Evolutionary conservation across 1,139 yeast genomes (phyloP), one percentile per base, ranked within the genome.

Genomic region (Suhomyces bokatorum): DNA sequence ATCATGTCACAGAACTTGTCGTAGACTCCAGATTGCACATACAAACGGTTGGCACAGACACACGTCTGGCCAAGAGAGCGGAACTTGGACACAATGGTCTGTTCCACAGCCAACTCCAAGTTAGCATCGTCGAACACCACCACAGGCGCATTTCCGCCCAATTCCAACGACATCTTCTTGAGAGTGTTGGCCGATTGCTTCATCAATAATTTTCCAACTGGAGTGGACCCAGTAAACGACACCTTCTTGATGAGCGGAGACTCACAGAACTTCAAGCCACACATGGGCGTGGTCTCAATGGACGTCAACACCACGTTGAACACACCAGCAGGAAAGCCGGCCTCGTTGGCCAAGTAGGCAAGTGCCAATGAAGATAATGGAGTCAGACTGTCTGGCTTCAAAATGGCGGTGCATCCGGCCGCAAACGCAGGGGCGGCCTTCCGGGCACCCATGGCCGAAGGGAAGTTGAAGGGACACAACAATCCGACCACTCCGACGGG

Each of bases 111-210:
- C 41, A 73, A 70, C 48, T 86, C 91, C 29, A 90, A 53, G 56
- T 87, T 85, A 7, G 89, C 93, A 62, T 89, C 97, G 24, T 82
- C 86, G 66, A 89, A 89, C 10, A 89, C 90, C 50, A 90, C 84
- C 54, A 89, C 83, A 14, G 97, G 97, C 4, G 97, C 96, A 63
- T 90, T 91, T 35, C 97, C 98, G 37, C 98, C 98, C 42, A 90
- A 73, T 67, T 91, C 97, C 61, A 91, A 78, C 0, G 95, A 85
- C 35, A 87, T 70, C 62, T 90, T 90, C 67, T 91, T 91, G 60
- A 90, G 73, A 8, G 95, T 85, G 3, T 83, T 71, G 1, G 96
- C 71, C 8, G 90, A 76, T 64, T 88, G 96, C 38, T 71, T 62
- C 95, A 88, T 86, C 55, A 90, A 75, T 39, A 87, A 63, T 65